A percentile compares a stretch with the other conserved stretches of the same genome.
Conservation (phyloP, 1,284 basidiomycete species). For the Moesziomyces sp. region DNA sequence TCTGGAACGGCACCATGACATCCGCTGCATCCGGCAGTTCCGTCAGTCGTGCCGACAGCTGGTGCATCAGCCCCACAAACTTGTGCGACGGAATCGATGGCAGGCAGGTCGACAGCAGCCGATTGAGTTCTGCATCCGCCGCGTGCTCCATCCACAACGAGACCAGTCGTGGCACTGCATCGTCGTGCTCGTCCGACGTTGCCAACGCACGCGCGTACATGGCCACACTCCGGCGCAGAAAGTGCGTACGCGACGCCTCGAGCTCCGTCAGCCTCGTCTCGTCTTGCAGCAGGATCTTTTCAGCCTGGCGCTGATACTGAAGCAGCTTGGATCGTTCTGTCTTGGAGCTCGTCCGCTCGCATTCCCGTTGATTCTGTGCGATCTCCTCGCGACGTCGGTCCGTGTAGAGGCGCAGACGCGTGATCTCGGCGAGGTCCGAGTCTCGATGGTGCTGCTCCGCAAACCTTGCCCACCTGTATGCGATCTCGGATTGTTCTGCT, state of each 20-base stretch:
- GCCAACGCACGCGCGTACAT: slow-evolving; percentile 84
- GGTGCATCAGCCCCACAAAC: slow-evolving; percentile 88
- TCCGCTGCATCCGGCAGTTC: slow-evolving; percentile 65
- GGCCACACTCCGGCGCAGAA: slow-evolving; percentile 79
- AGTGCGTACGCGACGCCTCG: slow-evolving; percentile 69
- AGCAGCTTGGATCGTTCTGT: slow-evolving; percentile 23
- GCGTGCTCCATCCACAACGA: slow-evolving; percentile 93
- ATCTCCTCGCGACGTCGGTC: slow-evolving; percentile 76
- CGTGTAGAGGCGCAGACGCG: slow-evolving; percentile 79
- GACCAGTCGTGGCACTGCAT: slow-evolving; percentile 79
- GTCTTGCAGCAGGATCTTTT: slow-evolving; percentile 49
- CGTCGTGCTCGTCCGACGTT: slow-evolving; percentile 79
- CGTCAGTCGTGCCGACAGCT: slow-evolving; percentile 84
- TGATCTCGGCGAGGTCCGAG: slow-evolving; percentile 77
- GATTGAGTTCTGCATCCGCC: slow-evolving; percentile 73
- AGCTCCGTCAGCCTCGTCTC: slow-evolving; percentile 36
- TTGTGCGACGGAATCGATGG: slow-evolving; percentile 83
- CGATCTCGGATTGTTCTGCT: slow-evolving; percentile 75
- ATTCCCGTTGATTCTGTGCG: slow-evolving; percentile 74
- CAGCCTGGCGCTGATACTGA: slow-evolving; percentile 41
- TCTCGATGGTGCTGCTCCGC: slow-evolving; percentile 85
- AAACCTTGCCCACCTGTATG: slow-evolving; percentile 85
- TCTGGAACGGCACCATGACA: slow-evolving; percentile 71
- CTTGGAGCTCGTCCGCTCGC: slow-evolving; percentile 21
- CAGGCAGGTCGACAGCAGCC: slow-evolving; percentile 72